Evolutionary conservation across 768 basidiomycete species (phyloP).

Genomic region (Auricularia cornea): DNA sequence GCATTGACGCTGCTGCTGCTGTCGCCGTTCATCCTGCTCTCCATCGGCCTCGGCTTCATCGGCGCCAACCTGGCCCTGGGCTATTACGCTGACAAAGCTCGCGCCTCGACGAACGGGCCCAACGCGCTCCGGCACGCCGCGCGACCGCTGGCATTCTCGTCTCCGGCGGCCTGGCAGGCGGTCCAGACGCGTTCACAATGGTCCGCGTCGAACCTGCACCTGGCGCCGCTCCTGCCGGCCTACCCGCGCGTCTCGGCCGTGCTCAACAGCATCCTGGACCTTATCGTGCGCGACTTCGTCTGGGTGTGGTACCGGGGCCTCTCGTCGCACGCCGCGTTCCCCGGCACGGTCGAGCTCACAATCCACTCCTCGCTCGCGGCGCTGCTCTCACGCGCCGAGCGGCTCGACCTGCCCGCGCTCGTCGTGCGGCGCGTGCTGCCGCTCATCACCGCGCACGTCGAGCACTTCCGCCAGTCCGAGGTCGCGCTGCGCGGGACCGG

Average conservation of each 20-base stretch:
- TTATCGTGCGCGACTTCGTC: slow-evolving; percentile 82
- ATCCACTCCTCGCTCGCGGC: slow-evolving; percentile 59
- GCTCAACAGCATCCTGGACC: slow-evolving; percentile 70
- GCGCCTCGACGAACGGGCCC: slow-evolving; percentile 3
- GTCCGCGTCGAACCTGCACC: slow-evolving; percentile 66
- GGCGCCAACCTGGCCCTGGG: slow-evolving; percentile 47
- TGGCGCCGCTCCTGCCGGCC: slow-evolving; percentile 57
- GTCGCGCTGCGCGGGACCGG: slow-evolving; percentile 74
- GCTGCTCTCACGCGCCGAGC: slow-evolving; percentile 45
- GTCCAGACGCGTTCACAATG: slow-evolving; percentile 84
- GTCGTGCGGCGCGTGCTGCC: slow-evolving; percentile 80
- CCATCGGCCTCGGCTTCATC: slow-evolving; percentile 44
- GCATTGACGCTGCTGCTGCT: slow-evolving; percentile 57
- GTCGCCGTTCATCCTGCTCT: slow-evolving; percentile 47
- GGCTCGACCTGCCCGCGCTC: slow-evolving; percentile 65
- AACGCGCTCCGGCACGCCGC: slow-evolving; percentile 37
- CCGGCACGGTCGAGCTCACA: slow-evolving; percentile 68
- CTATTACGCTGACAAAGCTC: slow-evolving; percentile 36
- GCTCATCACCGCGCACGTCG: slow-evolving; percentile 81
- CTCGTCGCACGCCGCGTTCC: slow-evolving; percentile 83
- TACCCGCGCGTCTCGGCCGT: slow-evolving; percentile 59
- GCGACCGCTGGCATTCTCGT: slow-evolving; percentile 76
- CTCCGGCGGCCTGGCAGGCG: slow-evolving; percentile 91
- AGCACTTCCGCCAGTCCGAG: slow-evolving; percentile 87
- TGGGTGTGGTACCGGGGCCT: slow-evolving; percentile 81